Percentiles rank a stretch among this genome's conserved stretches.
Evolutionary conservation across 1,284 basidiomycete species (phyloP).

Genomic region (Moesziomyces sp.): DNA sequence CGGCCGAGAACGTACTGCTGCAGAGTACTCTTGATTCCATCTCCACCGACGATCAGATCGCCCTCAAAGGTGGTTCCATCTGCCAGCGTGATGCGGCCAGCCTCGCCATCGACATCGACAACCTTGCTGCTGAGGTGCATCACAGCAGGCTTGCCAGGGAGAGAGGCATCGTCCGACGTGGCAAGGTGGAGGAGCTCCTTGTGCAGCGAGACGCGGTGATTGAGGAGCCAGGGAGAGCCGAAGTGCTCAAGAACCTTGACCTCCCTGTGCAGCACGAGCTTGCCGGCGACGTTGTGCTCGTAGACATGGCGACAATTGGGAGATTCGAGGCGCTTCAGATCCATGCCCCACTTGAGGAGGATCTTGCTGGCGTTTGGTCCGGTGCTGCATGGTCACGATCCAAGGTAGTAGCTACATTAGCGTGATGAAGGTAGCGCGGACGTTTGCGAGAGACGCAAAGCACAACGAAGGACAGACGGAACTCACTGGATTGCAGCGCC

Average conservation of each 20-base stretch:
- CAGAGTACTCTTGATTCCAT: slow-evolving; percentile 68
- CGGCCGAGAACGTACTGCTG: slow-evolving; percentile 65
- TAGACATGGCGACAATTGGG: slow-evolving; percentile 17
- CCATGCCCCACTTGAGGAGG: slow-evolving; percentile 20
- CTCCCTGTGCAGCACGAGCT: slow-evolving; percentile 10
- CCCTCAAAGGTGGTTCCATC: slow-evolving; percentile 47
- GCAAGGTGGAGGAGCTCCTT: slow-evolving; percentile 56
- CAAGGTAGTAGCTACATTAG: too few species aligned
- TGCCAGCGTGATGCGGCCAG: slow-evolving; percentile 43
- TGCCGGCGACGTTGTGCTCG: slow-evolving; percentile 16
- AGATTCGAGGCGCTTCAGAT: slow-evolving; percentile 18
- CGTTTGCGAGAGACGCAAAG: not conserved
- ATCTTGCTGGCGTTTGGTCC: slow-evolving; percentile 22
- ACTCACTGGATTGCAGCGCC: slow-evolving; percentile 21
- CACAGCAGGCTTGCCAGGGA: slow-evolving; percentile 18
- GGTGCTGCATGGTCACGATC: not conserved
- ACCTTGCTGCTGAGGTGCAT: slow-evolving; percentile 37
- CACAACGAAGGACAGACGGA: not conserved
- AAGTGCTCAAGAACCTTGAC: slow-evolving; percentile 32
- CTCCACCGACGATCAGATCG: slow-evolving; percentile 63
- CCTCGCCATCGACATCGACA: slow-evolving; percentile 42
- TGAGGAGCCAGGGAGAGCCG: slow-evolving; percentile 58
- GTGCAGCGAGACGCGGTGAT: slow-evolving; percentile 65
- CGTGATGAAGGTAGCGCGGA: not conserved
- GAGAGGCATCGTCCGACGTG: slow-evolving; percentile 21